Conservation (phyloP, 106 monocot genomes). For the Amphibolis antarctica region DNA sequence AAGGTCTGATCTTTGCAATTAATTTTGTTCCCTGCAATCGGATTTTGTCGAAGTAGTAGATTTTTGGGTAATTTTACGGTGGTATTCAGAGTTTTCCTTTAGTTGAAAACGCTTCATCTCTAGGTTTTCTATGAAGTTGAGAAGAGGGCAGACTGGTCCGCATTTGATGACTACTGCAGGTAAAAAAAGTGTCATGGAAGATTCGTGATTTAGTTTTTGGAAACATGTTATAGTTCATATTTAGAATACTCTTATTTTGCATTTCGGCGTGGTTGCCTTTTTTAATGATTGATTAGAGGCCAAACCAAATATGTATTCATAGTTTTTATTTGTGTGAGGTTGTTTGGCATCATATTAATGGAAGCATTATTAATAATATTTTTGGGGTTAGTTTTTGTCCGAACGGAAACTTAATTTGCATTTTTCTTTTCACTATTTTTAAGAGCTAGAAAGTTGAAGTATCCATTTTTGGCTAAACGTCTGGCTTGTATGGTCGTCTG, state of each 20-base stretch:
- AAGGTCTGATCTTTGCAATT: conserved; percentile 20
- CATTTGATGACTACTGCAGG: conserved; percentile 65
- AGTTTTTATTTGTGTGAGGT: too few relatives aligned
- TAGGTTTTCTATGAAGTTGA: conserved; percentile 55
- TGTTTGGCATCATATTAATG: too few relatives aligned
- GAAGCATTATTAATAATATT: too few relatives aligned
- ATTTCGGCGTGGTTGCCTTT: background rate
- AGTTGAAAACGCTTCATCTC: background rate
- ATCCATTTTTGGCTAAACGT: conserved; percentile 75
- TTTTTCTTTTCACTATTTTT: conserved; percentile 10
- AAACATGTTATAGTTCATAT: too few relatives aligned
- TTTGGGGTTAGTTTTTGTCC: background rate
- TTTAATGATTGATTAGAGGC: too few relatives aligned
- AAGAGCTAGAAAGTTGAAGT: conserved; percentile 61
- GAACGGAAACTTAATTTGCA: background rate
- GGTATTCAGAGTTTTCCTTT: background rate
- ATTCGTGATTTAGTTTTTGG: background rate
- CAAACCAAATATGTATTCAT: too few relatives aligned
- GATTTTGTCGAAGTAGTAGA: background rate
- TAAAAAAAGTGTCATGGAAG: conserved; percentile 4
- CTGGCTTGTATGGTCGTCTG: conserved; percentile 87
- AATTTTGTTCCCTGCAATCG: background rate
- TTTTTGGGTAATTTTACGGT: background rate
- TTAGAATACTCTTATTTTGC: too few relatives aligned
- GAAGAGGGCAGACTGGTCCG: conserved; percentile 47